Evolutionary conservation across 73 alveolate species (phyloP), one percentile per base, ranked within the genome.

Genomic region (Durusdinium trenchii): DNA sequence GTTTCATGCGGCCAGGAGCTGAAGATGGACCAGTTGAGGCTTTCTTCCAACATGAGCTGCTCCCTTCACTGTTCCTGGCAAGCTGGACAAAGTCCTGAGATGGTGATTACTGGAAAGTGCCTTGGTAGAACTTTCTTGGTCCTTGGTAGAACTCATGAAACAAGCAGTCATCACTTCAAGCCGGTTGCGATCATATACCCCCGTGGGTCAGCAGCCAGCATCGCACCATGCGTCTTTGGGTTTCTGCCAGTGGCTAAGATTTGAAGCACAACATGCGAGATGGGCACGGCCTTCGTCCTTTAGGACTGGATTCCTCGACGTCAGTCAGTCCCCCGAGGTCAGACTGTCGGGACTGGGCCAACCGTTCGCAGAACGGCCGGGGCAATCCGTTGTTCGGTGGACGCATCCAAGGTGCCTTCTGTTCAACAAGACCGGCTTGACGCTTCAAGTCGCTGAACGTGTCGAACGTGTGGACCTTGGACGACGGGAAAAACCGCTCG

Each of bases 381-480:
- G 73, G 69, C 69, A 57, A 57, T 57, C 12, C 23, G 23, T 57
- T 16, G 69, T 12, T n/a, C 1, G 18, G 30, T 60, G 73, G 4
- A n/a, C n/a, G n/a, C n/a, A 16, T 23, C 79, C 76, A n/a, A 84
- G 94, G 94, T 51, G 94, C 94, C 50, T 84, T 43, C 43, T 84
- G 54, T 84, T 84, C 94, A 84, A 84, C 76, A 84, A 84, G 94
- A 84, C 94, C 5, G 94, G 94, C 43, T 36, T 84, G 73, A 50
- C 42, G 14, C 94, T 84, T 38, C 94, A 84, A 84, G 73, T 84
- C 52, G 30, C 76, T 20, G 94, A 52, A 20, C 51, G 94, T 20
- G 50, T 35, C 35, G n/a, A 38, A 20, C 10, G 18, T 36, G 50
- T 36, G 12, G 85, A 38, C 18, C 12, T 36, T 73, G 4, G 52